phyloP scores from a whole-genome alignment of 2,329 filamentous ascomycete genomes.

The Colletotrichum orbiculare region DNA sequence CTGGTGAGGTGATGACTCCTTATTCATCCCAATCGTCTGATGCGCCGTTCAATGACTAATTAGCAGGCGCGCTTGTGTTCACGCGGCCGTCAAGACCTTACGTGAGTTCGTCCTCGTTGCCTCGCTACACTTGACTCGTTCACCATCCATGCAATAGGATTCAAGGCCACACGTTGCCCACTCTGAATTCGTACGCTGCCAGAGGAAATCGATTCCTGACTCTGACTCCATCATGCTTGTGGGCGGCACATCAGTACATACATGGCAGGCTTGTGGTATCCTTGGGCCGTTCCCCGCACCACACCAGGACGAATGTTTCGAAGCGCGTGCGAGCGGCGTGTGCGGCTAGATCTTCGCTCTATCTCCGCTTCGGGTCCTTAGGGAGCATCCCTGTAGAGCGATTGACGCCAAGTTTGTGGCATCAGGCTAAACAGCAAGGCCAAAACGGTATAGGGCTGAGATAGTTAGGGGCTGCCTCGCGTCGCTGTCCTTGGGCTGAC shows the following conservation, averaged over 20 bases:
- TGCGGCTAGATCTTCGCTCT: slow-evolving; percentile 16
- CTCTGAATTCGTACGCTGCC: no score
- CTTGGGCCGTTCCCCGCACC: neutral
- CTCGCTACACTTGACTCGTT: no score
- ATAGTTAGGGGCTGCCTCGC: slow-evolving; percentile 6
- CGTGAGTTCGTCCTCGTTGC: no score
- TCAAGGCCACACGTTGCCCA: no score
- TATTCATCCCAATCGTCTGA: no score
- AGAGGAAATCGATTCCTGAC: no score
- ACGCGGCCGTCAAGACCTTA: no score
- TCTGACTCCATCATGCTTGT: no score
- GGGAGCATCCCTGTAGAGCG: slow-evolving; percentile 15
- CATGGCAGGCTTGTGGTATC: neutral
- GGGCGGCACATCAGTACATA: neutral
- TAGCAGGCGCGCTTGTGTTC: no score
- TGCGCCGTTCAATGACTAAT: no score
- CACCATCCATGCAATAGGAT: no score
- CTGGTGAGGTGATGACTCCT: no score
- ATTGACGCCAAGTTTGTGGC: slow-evolving; percentile 29
- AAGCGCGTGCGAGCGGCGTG: neutral
- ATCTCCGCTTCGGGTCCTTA: slow-evolving; percentile 11
- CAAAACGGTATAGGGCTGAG: slow-evolving; percentile 36
- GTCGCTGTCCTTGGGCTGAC: slow-evolving; percentile 2
- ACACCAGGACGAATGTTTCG: slow-evolving; percentile 7
- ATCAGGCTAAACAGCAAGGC: slow-evolving; percentile 23